Evolutionary conservation across 805 yeast genomes (phyloP).

Genomic region (Torulaspora gathmanii): DNA sequence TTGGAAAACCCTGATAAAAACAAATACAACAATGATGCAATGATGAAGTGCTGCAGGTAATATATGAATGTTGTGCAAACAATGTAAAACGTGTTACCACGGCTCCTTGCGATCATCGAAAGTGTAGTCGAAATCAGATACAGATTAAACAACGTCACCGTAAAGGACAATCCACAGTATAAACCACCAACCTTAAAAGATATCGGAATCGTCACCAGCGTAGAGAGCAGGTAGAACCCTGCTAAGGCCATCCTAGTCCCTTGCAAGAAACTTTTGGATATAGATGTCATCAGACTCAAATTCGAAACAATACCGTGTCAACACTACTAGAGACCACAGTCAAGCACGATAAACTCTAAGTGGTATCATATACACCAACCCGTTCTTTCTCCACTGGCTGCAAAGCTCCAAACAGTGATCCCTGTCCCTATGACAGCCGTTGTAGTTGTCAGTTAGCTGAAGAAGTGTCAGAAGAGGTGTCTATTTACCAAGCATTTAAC

Average conservation of each 20-base stretch:
- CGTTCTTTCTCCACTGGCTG: background rate
- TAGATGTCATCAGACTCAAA: slow-evolving; percentile 1
- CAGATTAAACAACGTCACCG: slow-evolving; percentile 63
- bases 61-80: slow-evolving; percentile 45
- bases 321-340: slow-evolving; percentile 6
- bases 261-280: slow-evolving; percentile 16
- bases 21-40: slow-evolving; percentile 75
- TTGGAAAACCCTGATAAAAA: slow-evolving; percentile 53
- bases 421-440: background rate
- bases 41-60: slow-evolving; percentile 73
- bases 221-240: slow-evolving; percentile 57
- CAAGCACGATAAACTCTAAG: slow-evolving; percentile 1
- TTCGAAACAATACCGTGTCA: background rate
- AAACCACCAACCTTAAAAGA: slow-evolving; percentile 93
- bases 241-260: slow-evolving; percentile 41
- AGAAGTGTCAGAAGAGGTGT: background rate
- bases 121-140: slow-evolving; percentile 72
- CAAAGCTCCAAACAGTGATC: background rate
- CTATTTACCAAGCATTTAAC: slow-evolving; percentile 2
- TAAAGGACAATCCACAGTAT: slow-evolving; percentile 81
- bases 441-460: background rate
- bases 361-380: slow-evolving; percentile 1
- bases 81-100: slow-evolving; percentile 21
- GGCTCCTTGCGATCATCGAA: slow-evolving; percentile 45
- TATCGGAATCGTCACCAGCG: slow-evolving; percentile 80